Conservation (phyloP, 164 flowering plant species). For the Akebia trifoliata region DNA sequence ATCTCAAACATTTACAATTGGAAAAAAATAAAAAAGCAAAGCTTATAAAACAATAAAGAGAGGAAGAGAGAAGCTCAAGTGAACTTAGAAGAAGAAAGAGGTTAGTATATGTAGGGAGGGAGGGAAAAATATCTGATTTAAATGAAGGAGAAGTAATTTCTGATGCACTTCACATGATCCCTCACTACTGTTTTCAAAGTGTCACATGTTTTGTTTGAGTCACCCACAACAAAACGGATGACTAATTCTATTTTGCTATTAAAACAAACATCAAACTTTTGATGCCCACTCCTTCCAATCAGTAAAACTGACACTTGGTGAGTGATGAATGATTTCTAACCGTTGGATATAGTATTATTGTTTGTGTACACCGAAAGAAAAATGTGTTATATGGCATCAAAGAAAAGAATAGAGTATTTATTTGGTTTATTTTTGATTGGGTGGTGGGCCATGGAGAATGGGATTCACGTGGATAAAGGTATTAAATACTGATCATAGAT, state of each 20-base stretch:
- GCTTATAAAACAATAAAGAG: background rate
- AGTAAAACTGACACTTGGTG: too few relatives aligned
- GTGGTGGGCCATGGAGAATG: background rate
- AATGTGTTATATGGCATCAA: too few relatives aligned
- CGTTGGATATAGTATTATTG: too few relatives aligned
- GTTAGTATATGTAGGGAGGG: background rate
- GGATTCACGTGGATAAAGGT: slow-evolving; percentile 13
- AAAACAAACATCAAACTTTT: too few relatives aligned
- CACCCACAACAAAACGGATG: background rate
- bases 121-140: background rate
- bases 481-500: background rate
- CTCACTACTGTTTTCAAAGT: slow-evolving; percentile 29
- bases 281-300: too few relatives aligned
- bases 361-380: too few relatives aligned
- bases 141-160: slow-evolving; percentile 15
- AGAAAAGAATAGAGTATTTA: too few relatives aligned
- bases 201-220: slow-evolving; percentile 39
- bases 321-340: too few relatives aligned
- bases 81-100: background rate
- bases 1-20: background rate
- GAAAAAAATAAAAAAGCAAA: background rate
- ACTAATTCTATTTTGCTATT: too few relatives aligned
- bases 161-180: slow-evolving; percentile 59
- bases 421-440: background rate
- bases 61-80: background rate